Evolutionary conservation across 2,329 filamentous ascomycete genomes (phyloP).

Genomic region (Endocalyx cinctus): DNA sequence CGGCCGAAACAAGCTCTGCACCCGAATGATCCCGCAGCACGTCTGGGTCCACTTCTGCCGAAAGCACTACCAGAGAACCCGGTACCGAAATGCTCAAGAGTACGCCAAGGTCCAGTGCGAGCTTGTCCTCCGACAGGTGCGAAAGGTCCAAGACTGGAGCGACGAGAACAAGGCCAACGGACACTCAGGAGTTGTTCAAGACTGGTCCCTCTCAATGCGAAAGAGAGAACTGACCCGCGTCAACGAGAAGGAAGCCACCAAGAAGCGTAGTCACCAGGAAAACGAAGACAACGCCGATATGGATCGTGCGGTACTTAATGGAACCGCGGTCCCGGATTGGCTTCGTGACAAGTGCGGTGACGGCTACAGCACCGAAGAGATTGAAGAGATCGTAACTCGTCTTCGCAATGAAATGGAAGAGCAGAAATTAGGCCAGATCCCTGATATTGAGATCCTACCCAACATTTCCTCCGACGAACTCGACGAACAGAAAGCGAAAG

Average conservation of each 20-base stretch:
- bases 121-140: slow-evolving; percentile 59
- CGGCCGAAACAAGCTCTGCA: slow-evolving; percentile 76
- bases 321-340: slow-evolving; percentile 45
- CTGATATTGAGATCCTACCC: slow-evolving; percentile 56
- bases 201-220: slow-evolving; percentile 59
- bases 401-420: slow-evolving; percentile 41
- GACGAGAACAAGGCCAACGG: slow-evolving; percentile 38
- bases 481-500: slow-evolving; percentile 23
- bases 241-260: slow-evolving; percentile 37
- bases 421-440: slow-evolving; percentile 41
- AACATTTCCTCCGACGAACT: slow-evolving; percentile 40
- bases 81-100: slow-evolving; percentile 61
- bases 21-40: slow-evolving; percentile 61
- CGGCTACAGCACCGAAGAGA: slow-evolving; percentile 43
- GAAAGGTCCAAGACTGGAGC: slow-evolving; percentile 60
- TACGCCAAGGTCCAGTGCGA: slow-evolving; percentile 60
- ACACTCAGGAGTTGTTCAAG: slow-evolving; percentile 41
- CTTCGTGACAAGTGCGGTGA: slow-evolving; percentile 40
- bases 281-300: slow-evolving; percentile 26
- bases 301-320: slow-evolving; percentile 27
- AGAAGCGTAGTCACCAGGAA: slow-evolving; percentile 27
- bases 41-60: slow-evolving; percentile 76
- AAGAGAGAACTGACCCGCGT: slow-evolving; percentile 61
- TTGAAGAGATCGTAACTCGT: slow-evolving; percentile 42
- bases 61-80: slow-evolving; percentile 74